Conservation (phyloP, 441 rosid species). For the Daphne laureola region DNA sequence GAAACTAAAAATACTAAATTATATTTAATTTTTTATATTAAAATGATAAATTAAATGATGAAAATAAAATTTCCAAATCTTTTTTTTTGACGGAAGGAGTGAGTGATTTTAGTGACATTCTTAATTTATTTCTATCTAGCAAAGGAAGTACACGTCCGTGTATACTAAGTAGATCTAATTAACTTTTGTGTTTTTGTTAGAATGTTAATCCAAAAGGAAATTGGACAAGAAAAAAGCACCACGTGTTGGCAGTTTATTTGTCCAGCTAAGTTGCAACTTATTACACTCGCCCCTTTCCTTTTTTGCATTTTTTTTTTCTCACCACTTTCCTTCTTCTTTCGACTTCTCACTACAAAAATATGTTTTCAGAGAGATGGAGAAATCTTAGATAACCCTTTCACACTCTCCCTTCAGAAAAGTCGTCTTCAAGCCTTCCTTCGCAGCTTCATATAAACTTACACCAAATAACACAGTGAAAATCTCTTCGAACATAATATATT, state of each 20-base stretch:
- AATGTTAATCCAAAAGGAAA: too few relatives aligned
- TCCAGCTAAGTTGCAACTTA: neutral
- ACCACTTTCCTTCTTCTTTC: slow-evolving; percentile 7
- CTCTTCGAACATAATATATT: neutral
- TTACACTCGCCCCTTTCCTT: slow-evolving; percentile 3
- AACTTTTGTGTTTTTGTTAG: too few relatives aligned
- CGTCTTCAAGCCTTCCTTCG: neutral
- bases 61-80: too few relatives aligned
- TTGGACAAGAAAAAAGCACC: too few relatives aligned
- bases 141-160: too few relatives aligned
- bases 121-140: too few relatives aligned
- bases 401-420: slow-evolving; percentile 2
- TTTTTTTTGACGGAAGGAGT: too few relatives aligned
- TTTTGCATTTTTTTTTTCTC: neutral
- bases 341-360: neutral
- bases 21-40: too few relatives aligned
- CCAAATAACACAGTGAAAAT: neutral
- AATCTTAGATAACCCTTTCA: slow-evolving; percentile 2
- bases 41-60: too few relatives aligned
- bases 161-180: too few relatives aligned
- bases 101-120: too few relatives aligned
- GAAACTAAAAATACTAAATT: too few relatives aligned
- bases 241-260: neutral
- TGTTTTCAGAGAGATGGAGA: neutral
- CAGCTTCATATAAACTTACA: neutral